These are phyloP conservation scores for Apocynum venetum DNA, from an alignment of 257 asterid species.

Conservation along the genomic window DNA sequence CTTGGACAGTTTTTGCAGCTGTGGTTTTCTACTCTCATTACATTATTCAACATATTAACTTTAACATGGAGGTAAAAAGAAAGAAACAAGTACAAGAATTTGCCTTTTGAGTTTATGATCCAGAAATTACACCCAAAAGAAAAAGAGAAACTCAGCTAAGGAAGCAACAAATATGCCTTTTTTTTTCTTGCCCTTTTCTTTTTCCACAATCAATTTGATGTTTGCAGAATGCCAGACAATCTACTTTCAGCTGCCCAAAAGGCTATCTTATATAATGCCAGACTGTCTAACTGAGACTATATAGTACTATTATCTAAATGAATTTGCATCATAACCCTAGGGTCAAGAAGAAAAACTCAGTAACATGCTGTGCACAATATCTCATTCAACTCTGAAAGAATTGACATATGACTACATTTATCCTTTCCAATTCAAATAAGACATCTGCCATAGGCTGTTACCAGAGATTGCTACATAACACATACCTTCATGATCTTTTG, in stretches of 20 bases:
- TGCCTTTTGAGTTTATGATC: not conserved
- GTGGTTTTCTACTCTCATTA: not conserved
- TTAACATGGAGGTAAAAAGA: not conserved
- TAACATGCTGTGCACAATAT: not conserved
- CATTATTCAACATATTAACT: not conserved
- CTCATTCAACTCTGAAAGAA: not conserved
- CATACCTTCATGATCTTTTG: constrained; percentile 74
- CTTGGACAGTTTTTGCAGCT: not conserved
- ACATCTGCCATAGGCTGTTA: not conserved
- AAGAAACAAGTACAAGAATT: not conserved
- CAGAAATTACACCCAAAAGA: not conserved
- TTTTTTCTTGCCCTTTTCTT: not conserved
- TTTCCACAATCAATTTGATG: not conserved
- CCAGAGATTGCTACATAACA: not conserved
- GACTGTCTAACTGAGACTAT: not conserved
- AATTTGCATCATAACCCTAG: not conserved
- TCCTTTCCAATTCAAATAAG: not conserved
- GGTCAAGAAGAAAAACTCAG: not conserved
- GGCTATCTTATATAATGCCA: not conserved
- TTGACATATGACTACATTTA: not conserved
- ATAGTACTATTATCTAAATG: not conserved
- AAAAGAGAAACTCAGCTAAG: not conserved
- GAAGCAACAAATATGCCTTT: not conserved
- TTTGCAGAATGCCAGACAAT: not conserved
- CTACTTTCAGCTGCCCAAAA: not conserved